Evolutionary conservation across 1,139 yeast species (phyloP), one percentile per base, ranked within the genome.

Genomic region (Candida tropicalis): DNA sequence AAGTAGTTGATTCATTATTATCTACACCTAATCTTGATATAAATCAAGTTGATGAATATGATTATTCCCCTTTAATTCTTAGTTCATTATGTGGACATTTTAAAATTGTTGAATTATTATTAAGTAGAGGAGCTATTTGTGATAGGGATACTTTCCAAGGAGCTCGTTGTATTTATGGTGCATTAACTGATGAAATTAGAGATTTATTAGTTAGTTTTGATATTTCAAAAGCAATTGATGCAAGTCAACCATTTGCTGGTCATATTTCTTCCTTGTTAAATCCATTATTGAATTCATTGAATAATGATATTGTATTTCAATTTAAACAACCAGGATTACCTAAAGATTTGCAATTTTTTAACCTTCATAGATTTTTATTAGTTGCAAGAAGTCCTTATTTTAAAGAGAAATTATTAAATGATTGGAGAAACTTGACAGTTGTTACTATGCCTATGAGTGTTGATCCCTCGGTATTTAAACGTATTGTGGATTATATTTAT

Each of bases 71-170:
- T 0, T 68, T 87, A 49, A 82, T 83, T 47, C 62, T 86, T 24
- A 87, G 90, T 8, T 80, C 88, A 23, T 57, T 87, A 10, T 86
- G 95, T 64, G 95, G 95, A 0, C 93, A 86, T 59, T 75, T 72
- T 48, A 66, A 67, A 1, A 73, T 86, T 7, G 95, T 87, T 12
- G 72, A 69, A 45, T 62, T 82, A 41, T 64, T 87, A 24, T 65
- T 87, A 9, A 51, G 60, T 23, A 72, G 82, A 41, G 95, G 95
- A 6, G 90, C 95, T 0, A 73, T 81, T 2, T 84, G 91, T 60
- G 91, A 85, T 58, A 71, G 90, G 56, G 93, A 86, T 56, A 82
- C 90, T 16, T 82, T 81, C 56, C 87, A 86, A 60, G 95, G 95
- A 2, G 89, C 85, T 9, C 71, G 95, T 36, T 86, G 93, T 51